Evolutionary conservation across 2,329 filamentous ascomycete species (phyloP).

Genomic region (Sclerotiophoma versabilis): DNA sequence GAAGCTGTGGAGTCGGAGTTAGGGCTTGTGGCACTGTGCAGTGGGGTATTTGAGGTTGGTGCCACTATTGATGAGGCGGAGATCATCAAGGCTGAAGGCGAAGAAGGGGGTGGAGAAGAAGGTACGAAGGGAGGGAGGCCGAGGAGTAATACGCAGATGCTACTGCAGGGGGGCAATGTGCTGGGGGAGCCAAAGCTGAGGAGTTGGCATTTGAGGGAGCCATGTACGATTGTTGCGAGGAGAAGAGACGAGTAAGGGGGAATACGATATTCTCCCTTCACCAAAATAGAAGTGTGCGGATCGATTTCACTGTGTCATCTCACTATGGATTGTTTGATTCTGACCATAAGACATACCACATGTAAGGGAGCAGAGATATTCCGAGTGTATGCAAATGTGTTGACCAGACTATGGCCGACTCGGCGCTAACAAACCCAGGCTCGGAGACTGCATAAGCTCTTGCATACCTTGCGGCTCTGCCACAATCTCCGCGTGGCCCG

Average conservation of each 20-base stretch:
- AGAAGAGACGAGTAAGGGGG: neutral
- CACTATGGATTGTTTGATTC: neutral
- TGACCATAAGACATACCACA: neutral
- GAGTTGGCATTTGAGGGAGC: slow-evolving; percentile 55
- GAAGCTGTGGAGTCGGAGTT: slow-evolving; percentile 68
- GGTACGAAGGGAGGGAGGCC: slow-evolving; percentile 22
- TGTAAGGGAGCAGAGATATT: too few species aligned
- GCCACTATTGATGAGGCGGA: slow-evolving; percentile 82
- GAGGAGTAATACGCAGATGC: slow-evolving; percentile 34
- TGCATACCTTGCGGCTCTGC: neutral
- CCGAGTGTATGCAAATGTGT: neutral
- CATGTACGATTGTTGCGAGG: slow-evolving; percentile 53
- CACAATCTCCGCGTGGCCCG: neutral
- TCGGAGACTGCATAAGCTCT: neutral
- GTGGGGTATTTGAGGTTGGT: slow-evolving; percentile 82
- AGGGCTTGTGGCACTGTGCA: slow-evolving; percentile 76
- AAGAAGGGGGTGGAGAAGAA: neutral
- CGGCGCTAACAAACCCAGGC: neutral
- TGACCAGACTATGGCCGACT: too few species aligned
- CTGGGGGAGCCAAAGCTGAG: slow-evolving; percentile 49
- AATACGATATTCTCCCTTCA: neutral
- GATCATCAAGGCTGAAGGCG: slow-evolving; percentile 48
- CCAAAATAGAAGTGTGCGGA: neutral
- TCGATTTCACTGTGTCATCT: neutral
- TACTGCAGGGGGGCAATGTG: slow-evolving; percentile 38